A percentile compares a stretch with the other conserved stretches of the same genome.
Conservation (phyloP, 75 land plant species). For the Ceratopteris richardii region DNA sequence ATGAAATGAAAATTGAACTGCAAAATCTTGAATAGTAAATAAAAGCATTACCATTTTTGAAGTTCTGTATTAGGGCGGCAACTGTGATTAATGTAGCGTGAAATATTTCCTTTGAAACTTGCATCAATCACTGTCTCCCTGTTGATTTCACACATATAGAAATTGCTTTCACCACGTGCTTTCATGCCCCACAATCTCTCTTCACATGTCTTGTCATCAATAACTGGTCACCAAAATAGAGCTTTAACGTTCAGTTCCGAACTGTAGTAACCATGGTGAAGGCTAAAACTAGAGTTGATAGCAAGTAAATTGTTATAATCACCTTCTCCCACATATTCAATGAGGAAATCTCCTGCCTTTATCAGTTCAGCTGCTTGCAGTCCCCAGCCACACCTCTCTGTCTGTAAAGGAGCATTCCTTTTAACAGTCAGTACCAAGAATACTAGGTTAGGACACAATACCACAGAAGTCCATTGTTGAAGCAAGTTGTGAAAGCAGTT, state of each 20-base stretch:
- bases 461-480: too few relatives aligned
- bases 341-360: slow-evolving; percentile 72
- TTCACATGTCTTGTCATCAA: slow-evolving; percentile 94
- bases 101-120: slow-evolving; percentile 80
- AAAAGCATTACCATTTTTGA: slow-evolving; percentile 69
- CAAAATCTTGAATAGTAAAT: too few relatives aligned
- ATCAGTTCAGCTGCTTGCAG: slow-evolving; percentile 81
- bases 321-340: slow-evolving; percentile 99
- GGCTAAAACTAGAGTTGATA: too few relatives aligned
- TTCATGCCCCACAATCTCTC: slow-evolving; percentile 95
- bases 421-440: too few relatives aligned
- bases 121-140: slow-evolving; percentile 95
- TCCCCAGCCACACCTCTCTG: slow-evolving; percentile 89
- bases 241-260: too few relatives aligned
- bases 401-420: slow-evolving; percentile 32
- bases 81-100: slow-evolving; percentile 92
- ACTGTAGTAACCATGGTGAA: too few relatives aligned
- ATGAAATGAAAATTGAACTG: too few relatives aligned
- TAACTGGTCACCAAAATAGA: slow-evolving; percentile 38
- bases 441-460: background rate
- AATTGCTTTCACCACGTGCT: slow-evolving; percentile 76
- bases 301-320: background rate
- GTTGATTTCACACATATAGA: slow-evolving; percentile 81
- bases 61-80: slow-evolving; percentile 86
- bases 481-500: too few relatives aligned